phyloP scores from a whole-genome alignment of 106 monocot species.

The Acorus calamus region DNA sequence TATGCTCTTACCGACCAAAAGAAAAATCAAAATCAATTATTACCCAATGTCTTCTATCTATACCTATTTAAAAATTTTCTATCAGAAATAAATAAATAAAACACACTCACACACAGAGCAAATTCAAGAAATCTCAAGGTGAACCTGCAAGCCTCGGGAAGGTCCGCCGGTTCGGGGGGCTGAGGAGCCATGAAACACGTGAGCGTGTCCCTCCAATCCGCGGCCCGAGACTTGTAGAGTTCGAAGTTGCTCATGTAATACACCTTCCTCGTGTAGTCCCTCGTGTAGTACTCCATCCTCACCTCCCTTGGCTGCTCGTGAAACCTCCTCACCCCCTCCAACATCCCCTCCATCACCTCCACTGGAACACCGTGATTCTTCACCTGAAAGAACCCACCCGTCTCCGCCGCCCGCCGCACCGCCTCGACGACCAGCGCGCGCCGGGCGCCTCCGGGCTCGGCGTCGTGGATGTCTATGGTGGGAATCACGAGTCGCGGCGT shows the following conservation, averaged over 20 bases:
- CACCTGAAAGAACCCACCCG: conserved; percentile 29
- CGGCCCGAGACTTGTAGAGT: conserved; percentile 19
- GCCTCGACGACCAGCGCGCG: not conserved
- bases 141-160: conserved; percentile 31
- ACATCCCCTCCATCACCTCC: conserved; percentile 8
- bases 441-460: no score
- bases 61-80: not conserved
- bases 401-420: conserved; percentile 7
- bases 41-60: no score
- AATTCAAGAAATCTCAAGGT: not conserved
- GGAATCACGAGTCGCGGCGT: not conserved
- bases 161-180: conserved; percentile 18
- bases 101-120: not conserved
- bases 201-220: conserved; percentile 47
- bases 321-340: conserved; percentile 11
- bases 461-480: conserved; percentile 12
- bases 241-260: conserved; percentile 33
- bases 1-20: no score
- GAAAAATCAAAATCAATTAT: no score
- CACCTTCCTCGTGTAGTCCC: conserved; percentile 11
- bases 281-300: conserved; percentile 8
- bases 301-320: conserved; percentile 10
- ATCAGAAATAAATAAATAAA: not conserved
- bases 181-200: conserved; percentile 24
- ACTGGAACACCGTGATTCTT: conserved; percentile 17